Conservation (phyloP, 768 basidiomycete genomes). For the Porpolomopsis calyptriformis region DNA sequence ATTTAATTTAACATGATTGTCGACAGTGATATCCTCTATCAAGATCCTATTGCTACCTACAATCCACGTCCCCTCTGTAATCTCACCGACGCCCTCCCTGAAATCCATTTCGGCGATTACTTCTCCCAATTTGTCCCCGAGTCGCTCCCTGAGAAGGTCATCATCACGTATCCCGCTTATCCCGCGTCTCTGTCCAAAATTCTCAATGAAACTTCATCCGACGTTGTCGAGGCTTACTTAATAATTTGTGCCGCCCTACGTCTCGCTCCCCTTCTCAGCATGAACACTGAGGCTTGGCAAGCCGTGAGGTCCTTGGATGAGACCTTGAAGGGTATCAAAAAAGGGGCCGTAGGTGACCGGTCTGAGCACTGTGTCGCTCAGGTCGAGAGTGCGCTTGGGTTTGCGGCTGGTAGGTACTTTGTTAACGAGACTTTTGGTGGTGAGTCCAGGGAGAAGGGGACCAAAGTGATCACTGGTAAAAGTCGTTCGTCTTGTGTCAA, state of each 20-base stretch:
- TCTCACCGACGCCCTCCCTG: conserved; percentile 56
- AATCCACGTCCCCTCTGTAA: conserved; percentile 69
- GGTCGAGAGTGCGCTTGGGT: conserved; percentile 73
- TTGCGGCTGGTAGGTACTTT: conserved; percentile 81
- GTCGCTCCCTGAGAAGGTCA: conserved; percentile 60
- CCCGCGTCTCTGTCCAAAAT: conserved; percentile 55
- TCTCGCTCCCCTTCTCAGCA: conserved; percentile 63
- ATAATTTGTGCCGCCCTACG: conserved; percentile 62
- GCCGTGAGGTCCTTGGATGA: conserved; percentile 63
- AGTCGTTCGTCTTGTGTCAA: not conserved
- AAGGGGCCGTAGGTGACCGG: conserved; percentile 75
- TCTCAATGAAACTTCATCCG: conserved; percentile 52
- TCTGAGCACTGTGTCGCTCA: conserved; percentile 70
- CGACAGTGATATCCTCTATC: conserved; percentile 51
- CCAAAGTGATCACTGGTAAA: conserved; percentile 68
- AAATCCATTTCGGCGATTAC: conserved; percentile 79
- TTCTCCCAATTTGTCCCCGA: conserved; percentile 78
- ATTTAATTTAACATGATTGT: not conserved
- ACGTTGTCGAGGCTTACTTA: conserved; percentile 81
- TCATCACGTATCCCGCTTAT: conserved; percentile 78
- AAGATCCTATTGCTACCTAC: conserved; percentile 81
- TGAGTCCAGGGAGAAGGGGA: conserved; percentile 69
- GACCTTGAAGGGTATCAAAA: conserved; percentile 71
- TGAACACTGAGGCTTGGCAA: conserved; percentile 68
- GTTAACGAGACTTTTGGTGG: conserved; percentile 75